These are phyloP conservation scores for Stereocaulon alpinum DNA, from an alignment of 495 filamentous ascomycete species.

Conservation along the genomic window DNA sequence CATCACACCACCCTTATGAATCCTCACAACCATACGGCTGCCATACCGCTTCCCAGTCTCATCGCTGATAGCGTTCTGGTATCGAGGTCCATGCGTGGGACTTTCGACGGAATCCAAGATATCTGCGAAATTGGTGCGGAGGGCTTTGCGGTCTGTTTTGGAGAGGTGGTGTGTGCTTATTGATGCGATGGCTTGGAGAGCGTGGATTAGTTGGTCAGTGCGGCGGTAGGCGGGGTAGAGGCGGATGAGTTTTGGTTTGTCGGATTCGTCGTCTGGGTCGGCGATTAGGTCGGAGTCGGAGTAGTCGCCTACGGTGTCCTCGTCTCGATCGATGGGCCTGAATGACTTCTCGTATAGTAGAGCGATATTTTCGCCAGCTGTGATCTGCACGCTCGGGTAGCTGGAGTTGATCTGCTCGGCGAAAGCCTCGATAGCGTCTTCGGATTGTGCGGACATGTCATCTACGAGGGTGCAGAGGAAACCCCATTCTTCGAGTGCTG, in stretches of 20 bases:
- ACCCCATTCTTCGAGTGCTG: constrained; percentile 81
- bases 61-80: constrained; percentile 61
- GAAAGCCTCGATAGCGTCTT: constrained; percentile 71
- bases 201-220: constrained; percentile 41
- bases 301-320: constrained; percentile 42
- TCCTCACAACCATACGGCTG: constrained; percentile 63
- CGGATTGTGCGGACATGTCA: constrained; percentile 64
- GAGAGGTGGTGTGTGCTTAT: constrained; percentile 55
- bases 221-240: constrained; percentile 48
- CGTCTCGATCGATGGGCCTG: constrained; percentile 50
- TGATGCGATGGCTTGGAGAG: constrained; percentile 60
- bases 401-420: constrained; percentile 79
- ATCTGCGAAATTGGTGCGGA: constrained; percentile 70
- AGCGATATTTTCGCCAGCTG: constrained; percentile 84
- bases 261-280: constrained; percentile 29
- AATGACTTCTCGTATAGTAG: constrained; percentile 79
- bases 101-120: constrained; percentile 78
- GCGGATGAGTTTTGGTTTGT: constrained; percentile 47
- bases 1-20: constrained; percentile 62
- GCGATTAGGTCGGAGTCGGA: constrained; percentile 33
- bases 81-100: constrained; percentile 59
- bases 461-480: constrained; percentile 75
- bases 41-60: constrained; percentile 66
- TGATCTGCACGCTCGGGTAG: constrained; percentile 67
- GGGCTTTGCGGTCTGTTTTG: constrained; percentile 56